Evolutionary conservation across 805 yeast genomes (phyloP), one percentile per base, ranked within the genome.

Genomic region (Saturnispora galanensis): DNA sequence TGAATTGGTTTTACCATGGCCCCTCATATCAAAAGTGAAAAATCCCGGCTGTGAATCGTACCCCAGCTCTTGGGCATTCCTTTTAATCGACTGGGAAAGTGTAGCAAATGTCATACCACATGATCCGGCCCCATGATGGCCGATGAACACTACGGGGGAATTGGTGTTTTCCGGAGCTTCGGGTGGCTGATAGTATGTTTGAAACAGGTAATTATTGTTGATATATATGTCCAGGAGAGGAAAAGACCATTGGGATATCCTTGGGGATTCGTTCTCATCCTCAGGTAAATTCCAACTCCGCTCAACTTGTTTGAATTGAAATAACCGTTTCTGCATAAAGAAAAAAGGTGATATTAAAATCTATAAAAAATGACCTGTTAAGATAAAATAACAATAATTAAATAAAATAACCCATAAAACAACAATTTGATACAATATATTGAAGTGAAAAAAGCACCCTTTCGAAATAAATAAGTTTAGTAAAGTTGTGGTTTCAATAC

Each of bases 121-220:
- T 0, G 97, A 88, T 0, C 97, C 98, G 1, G 96, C 97, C 2
- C 99, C 99, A 61, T 93, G 99, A 51, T 86, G 93, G 52, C 80
- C 78, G 2, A 93, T 64, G 52, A 84, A 78, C 1, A 87, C 54
- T 0, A 65, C 57, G 4, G 94, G 87, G 12, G n/a, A 21, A 21
- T 35, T 5, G 15, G 34, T 9, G 44, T 21, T 32, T 4, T 35
- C 40, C 7, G 41, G n/a, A 9, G 41, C 9, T 4, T 35, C 21
- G 0, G 95, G 89, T 0, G 76, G 67, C 8, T 66, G 66, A 52
- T 69, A 84, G 57, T 79, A 84, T 0, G 78, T 73, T 47, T 79
- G 74, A 56, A 79, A 75, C 6, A 47, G 38, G 33, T 63, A 60
- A 0, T 64, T 15, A 0, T 47, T 43, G 6, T 53, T 10, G 10